These are phyloP conservation scores for Leccinum solheimii DNA, from an alignment of 1,284 basidiomycete genomes.

Conservation along the genomic window DNA sequence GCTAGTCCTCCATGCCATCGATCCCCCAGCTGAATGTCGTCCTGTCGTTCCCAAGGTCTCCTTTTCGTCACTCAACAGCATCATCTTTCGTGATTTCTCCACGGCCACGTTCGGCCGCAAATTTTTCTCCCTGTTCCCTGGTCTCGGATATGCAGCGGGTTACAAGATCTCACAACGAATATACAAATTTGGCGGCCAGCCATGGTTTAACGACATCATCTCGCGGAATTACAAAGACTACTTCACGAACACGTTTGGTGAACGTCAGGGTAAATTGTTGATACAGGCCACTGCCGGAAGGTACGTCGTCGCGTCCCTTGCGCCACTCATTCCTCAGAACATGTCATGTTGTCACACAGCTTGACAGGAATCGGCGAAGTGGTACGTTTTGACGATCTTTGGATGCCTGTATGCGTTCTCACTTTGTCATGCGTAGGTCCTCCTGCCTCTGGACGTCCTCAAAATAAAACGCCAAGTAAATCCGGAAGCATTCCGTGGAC, in stretches of 20 bases:
- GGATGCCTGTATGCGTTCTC: background rate
- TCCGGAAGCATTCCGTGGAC: slow-evolving; percentile 92
- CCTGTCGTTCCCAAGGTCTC: slow-evolving; percentile 57
- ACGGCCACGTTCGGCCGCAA: slow-evolving; percentile 68
- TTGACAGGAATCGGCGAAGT: slow-evolving; percentile 98
- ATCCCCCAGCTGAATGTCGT: background rate
- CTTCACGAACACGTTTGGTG: slow-evolving; percentile 89
- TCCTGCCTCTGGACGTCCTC: slow-evolving; percentile 92
- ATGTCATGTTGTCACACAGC: slow-evolving; percentile 41
- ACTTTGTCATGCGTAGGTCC: slow-evolving; percentile 50
- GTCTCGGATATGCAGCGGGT: slow-evolving; percentile 95
- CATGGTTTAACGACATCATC: slow-evolving; percentile 95
- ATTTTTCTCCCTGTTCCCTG: slow-evolving; percentile 92
- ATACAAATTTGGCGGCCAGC: slow-evolving; percentile 99
- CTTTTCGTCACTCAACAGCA: slow-evolving; percentile 58
- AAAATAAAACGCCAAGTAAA: slow-evolving; percentile 99
- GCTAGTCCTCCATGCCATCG: background rate
- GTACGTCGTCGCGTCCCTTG: slow-evolving; percentile 42
- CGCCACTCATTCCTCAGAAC: background rate
- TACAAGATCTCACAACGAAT: slow-evolving; percentile 95
- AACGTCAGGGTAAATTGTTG: slow-evolving; percentile 93
- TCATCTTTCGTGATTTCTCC: slow-evolving; percentile 90
- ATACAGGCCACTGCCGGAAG: slow-evolving; percentile 95
- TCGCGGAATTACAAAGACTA: slow-evolving; percentile 70
- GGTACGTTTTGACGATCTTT: slow-evolving; percentile 45